Percentiles rank a stretch among this genome's conserved stretches.
Evolutionary conservation across 345 rosid genomes (phyloP).

Genomic region (Luvunga scandens): DNA sequence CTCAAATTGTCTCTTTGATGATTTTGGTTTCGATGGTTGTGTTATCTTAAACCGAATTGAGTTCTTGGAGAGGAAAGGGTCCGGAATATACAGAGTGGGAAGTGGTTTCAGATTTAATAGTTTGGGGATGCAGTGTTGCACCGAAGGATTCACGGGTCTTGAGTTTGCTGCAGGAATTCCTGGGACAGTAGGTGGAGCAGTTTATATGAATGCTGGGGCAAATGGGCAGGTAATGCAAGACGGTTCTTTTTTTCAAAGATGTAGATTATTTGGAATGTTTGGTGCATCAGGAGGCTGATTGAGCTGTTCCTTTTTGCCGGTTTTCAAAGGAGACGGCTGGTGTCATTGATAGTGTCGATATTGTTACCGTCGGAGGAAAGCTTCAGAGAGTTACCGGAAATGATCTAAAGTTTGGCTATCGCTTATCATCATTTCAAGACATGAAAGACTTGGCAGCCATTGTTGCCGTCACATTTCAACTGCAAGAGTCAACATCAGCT

Average conservation of each 20-base stretch:
- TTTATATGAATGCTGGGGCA: slow-evolving; percentile 37
- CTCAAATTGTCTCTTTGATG: slow-evolving; percentile 40
- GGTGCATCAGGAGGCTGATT: not conserved
- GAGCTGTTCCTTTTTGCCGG: not conserved
- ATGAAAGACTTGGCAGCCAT: slow-evolving; percentile 33
- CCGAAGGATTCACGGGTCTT: slow-evolving; percentile 27
- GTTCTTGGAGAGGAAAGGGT: slow-evolving; percentile 31
- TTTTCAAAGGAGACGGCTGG: slow-evolving; percentile 27
- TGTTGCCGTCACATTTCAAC: slow-evolving; percentile 28
- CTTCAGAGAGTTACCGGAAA: slow-evolving; percentile 16
- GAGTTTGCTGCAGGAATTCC: slow-evolving; percentile 37
- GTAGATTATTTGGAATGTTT: not conserved
- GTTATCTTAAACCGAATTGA: slow-evolving; percentile 33
- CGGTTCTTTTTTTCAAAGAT: not conserved
- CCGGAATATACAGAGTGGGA: slow-evolving; percentile 28
- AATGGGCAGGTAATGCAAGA: slow-evolving; percentile 22
- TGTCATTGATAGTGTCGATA: slow-evolving; percentile 22
- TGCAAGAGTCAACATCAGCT: slow-evolving; percentile 23
- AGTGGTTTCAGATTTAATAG: slow-evolving; percentile 35
- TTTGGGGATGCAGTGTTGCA: slow-evolving; percentile 22
- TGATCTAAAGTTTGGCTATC: slow-evolving; percentile 30
- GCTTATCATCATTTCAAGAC: slow-evolving; percentile 28
- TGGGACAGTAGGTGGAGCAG: slow-evolving; percentile 30
- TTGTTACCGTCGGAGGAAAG: slow-evolving; percentile 20
- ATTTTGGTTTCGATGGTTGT: slow-evolving; percentile 38